phyloP scores from a whole-genome alignment of 2,329 filamentous ascomycete genomes.

The Hypoxylon sp. region DNA sequence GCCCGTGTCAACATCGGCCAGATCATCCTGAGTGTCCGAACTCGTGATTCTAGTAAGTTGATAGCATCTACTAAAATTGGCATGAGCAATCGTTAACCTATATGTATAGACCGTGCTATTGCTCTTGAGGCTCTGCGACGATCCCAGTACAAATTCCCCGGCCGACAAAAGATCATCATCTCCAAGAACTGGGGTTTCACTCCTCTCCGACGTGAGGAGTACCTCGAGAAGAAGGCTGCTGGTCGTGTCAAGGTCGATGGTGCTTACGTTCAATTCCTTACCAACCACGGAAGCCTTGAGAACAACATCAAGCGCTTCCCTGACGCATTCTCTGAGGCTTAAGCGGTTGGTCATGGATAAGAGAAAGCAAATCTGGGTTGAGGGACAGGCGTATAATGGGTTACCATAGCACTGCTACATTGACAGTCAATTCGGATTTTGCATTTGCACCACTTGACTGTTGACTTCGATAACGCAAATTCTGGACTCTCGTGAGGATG shows the following conservation, averaged over 20 bases:
- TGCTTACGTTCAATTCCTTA: conserved; percentile 99
- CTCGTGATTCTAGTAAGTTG: conserved; percentile 87
- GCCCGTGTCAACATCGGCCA: conserved; percentile 99
- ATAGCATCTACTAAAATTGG: background rate
- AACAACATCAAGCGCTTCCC: conserved; percentile 96
- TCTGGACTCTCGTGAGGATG: conserved; percentile 8
- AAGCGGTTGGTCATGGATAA: conserved; percentile 44
- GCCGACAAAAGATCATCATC: conserved; percentile 99
- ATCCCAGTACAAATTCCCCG: conserved; percentile 99
- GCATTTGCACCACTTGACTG: conserved; percentile 51
- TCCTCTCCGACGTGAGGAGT: conserved; percentile 96
- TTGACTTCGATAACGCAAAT: conserved; percentile 9
- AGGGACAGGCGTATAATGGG: conserved; percentile 54
- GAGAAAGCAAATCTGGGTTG: conserved; percentile 53
- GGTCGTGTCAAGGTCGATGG: conserved; percentile 96
- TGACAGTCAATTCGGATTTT: conserved; percentile 55
- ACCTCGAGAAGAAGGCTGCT: conserved; percentile 93
- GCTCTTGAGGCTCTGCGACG: conserved; percentile 99
- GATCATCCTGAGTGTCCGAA: conserved; percentile 97
- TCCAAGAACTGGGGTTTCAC: conserved; percentile 99
- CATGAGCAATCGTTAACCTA: conserved; percentile 48
- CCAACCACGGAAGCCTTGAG: conserved; percentile 88
- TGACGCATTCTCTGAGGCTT: conserved; percentile 82
- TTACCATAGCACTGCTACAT: conserved; percentile 55
- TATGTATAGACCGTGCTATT: conserved; percentile 79